Conservation (phyloP, 73 alveolate genomes). For the Tetrahymena thermophila region DNA sequence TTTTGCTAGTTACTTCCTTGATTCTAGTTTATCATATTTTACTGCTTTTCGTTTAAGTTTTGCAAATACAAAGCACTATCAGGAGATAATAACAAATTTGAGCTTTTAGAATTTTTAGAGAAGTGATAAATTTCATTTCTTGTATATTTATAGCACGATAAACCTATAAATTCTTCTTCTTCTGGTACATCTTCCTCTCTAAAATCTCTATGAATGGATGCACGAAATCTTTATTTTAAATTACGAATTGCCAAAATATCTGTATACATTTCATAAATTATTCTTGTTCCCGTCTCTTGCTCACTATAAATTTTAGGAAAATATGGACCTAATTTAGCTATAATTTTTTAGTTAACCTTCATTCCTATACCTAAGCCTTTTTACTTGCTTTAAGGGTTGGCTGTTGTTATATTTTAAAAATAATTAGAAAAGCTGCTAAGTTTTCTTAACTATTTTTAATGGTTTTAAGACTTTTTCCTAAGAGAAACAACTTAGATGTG, state of each 20-base stretch:
- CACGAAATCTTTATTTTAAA: not conserved
- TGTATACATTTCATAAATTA: not conserved
- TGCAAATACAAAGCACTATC: not conserved
- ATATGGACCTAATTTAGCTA: not conserved
- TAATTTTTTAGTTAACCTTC: not conserved
- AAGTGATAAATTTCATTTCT: not conserved
- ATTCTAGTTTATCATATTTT: not conserved
- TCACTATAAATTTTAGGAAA: not conserved
- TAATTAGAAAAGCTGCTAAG: not conserved
- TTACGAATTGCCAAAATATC: not conserved
- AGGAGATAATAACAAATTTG: not conserved
- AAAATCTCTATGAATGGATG: not conserved
- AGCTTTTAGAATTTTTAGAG: not conserved
- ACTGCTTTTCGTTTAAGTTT: not conserved
- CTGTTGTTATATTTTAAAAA: not conserved
- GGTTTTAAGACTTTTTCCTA: not conserved
- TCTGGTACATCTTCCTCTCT: not conserved
- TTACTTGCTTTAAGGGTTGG: not conserved
- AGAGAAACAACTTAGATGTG: not conserved
- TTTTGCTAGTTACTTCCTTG: not conserved
- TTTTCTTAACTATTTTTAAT: not conserved
- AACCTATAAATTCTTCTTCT: not conserved
- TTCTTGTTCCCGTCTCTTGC: not conserved
- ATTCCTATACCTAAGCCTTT: not conserved
- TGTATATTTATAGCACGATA: not conserved